phyloP scores from a whole-genome alignment of 257 asterid genomes.

The Voacanga thouarsii region DNA sequence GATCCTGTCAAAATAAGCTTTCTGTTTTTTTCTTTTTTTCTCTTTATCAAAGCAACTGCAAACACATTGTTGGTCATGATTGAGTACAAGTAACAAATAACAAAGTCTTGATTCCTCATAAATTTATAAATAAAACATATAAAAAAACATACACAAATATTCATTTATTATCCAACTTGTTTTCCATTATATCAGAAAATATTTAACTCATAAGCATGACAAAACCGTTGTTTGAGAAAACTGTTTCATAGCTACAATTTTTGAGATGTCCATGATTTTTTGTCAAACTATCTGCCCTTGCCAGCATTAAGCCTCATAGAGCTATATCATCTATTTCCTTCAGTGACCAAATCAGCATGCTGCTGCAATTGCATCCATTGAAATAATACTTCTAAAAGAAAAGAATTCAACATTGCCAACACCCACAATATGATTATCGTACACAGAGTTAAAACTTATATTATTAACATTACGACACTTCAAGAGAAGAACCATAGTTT shows the following conservation, averaged over 20 bases:
- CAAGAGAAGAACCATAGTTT: no score
- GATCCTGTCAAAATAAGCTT: no score
- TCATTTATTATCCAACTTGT: background rate
- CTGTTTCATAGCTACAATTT: background rate
- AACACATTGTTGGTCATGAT: background rate
- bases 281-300: background rate
- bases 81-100: background rate
- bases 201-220: background rate
- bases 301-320: conserved; percentile 3
- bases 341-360: background rate
- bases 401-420: no score
- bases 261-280: background rate
- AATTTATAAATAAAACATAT: background rate
- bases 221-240: no score
- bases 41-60: background rate
- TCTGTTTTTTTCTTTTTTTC: no score
- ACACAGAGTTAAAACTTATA: no score
- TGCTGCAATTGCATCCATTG: no score
- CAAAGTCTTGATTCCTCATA: background rate
- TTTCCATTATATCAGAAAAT: background rate
- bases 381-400: no score
- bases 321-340: background rate
- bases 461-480: no score
- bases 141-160: background rate
- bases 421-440: no score